Conservation (phyloP, 345 rosid genomes). For the Fremontodendron californicum region DNA sequence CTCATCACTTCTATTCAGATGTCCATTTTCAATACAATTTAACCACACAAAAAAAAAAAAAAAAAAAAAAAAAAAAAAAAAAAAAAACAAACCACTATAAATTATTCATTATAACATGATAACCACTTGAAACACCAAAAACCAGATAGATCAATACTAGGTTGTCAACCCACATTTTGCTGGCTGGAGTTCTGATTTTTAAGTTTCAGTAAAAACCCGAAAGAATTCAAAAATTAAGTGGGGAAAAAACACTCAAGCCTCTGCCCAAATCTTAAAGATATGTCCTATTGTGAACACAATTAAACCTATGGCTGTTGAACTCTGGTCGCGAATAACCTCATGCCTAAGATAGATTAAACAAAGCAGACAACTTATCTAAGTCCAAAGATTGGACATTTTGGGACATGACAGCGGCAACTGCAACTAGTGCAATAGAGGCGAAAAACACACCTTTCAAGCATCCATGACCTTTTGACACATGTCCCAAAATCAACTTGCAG, state of each 20-base stretch:
- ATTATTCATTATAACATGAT: not conserved
- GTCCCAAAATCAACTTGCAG: conserved; percentile 42
- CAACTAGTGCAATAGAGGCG: conserved; percentile 29
- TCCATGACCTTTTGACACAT: conserved; percentile 32
- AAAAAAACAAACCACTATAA: not conserved
- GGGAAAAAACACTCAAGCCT: not conserved
- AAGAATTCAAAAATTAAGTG: not conserved
- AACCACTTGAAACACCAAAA: not conserved
- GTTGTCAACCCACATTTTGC: not conserved
- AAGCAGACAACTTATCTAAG: conserved; percentile 31
- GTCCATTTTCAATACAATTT: not conserved
- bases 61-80: too few relatives aligned
- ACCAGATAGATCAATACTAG: not conserved
- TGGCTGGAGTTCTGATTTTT: not conserved
- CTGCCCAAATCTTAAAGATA: not conserved
- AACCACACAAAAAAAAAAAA: too few relatives aligned
- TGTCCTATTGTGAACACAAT: conserved; percentile 1
- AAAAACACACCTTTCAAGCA: conserved; percentile 33
- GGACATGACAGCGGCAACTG: conserved; percentile 36
- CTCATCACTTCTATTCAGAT: too few relatives aligned
- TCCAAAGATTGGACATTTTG: conserved; percentile 30
- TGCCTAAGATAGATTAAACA: conserved; percentile 16
- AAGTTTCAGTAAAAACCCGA: not conserved
- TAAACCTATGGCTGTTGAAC: not conserved
- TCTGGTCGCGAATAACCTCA: not conserved